A percentile compares a stretch with the other conserved stretches of the same genome.
phyloP scores from a whole-genome alignment of 306 rosid genomes.

The Quillaja saponaria region DNA sequence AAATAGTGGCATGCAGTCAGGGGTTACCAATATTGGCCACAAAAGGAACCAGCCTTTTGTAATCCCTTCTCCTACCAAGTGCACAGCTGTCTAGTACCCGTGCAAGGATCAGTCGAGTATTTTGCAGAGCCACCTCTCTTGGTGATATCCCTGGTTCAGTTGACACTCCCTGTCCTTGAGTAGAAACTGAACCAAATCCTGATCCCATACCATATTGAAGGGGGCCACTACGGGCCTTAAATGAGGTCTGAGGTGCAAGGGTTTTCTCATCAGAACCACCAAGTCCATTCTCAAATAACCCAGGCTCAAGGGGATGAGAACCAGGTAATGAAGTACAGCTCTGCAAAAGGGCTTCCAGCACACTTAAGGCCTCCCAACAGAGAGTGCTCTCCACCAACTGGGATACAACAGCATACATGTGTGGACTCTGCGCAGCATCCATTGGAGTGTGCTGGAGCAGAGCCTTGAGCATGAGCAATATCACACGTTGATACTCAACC shows the following conservation, averaged over 20 bases:
- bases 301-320: conserved; percentile 71
- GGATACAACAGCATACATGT: conserved; percentile 91
- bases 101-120: conserved; percentile 85
- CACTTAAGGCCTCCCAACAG: conserved; percentile 97
- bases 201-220: conserved; percentile 69
- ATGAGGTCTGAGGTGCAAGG: conserved; percentile 81
- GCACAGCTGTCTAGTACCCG: conserved; percentile 84
- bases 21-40: conserved; percentile 79
- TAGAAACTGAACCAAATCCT: conserved; percentile 39
- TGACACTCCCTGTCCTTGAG: conserved; percentile 41
- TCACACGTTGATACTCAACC: conserved; percentile 90
- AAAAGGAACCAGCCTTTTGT: conserved; percentile 83
- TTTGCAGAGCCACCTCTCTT: conserved; percentile 81
- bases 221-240: conserved; percentile 96
- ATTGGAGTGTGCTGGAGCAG: conserved; percentile 97
- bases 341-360: conserved; percentile 94
- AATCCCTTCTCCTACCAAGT: conserved; percentile 85
- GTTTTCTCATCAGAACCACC: conserved; percentile 67
- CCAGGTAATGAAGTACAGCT: conserved; percentile 91
- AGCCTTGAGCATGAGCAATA: conserved; percentile 91
- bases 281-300: conserved; percentile 73
- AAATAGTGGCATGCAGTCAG: conserved; percentile 36
- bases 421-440: conserved; percentile 99
- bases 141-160: conserved; percentile 64
- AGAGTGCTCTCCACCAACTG: conserved; percentile 96